These are phyloP conservation scores for Nitzschia putrida DNA, from an alignment of 108 stramenopile genomes.

Conservation along the genomic window DNA sequence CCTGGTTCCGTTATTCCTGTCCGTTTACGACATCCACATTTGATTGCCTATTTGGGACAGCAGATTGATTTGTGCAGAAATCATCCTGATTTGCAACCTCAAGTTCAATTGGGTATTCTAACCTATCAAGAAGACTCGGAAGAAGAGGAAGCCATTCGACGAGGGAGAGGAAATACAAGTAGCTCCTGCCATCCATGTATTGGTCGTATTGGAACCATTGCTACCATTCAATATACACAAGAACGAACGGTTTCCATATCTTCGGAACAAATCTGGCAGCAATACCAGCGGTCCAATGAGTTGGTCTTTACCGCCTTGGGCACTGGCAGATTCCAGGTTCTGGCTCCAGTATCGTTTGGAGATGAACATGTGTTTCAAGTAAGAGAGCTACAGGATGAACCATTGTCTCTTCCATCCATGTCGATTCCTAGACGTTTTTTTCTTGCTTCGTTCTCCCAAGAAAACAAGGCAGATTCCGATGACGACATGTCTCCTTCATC, in stretches of 20 bases:
- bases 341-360: conserved; percentile 1
- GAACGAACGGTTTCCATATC: conserved; percentile 36
- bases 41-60: conserved; percentile 61
- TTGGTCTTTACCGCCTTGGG: conserved; percentile 71
- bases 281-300: conserved; percentile 29
- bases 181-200: conserved; percentile 38
- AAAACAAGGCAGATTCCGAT: background rate
- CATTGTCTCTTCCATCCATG: conserved; percentile 8
- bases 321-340: conserved; percentile 60
- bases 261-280: conserved; percentile 30
- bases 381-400: conserved; percentile 18
- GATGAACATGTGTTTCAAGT: conserved; percentile 26
- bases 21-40: conserved; percentile 51
- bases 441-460: background rate
- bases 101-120: conserved; percentile 42
- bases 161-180: background rate
- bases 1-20: conserved; percentile 68
- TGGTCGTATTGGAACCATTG: conserved; percentile 74
- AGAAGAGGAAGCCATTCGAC: background rate
- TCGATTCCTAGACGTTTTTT: background rate
- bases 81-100: conserved; percentile 36
- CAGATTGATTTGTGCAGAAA: conserved; percentile 61
- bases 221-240: conserved; percentile 69
- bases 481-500: background rate
- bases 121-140: conserved; percentile 13